Evolutionary conservation across 73 alveolate species (phyloP).

Genomic region (Symbiodinium pilosum): DNA sequence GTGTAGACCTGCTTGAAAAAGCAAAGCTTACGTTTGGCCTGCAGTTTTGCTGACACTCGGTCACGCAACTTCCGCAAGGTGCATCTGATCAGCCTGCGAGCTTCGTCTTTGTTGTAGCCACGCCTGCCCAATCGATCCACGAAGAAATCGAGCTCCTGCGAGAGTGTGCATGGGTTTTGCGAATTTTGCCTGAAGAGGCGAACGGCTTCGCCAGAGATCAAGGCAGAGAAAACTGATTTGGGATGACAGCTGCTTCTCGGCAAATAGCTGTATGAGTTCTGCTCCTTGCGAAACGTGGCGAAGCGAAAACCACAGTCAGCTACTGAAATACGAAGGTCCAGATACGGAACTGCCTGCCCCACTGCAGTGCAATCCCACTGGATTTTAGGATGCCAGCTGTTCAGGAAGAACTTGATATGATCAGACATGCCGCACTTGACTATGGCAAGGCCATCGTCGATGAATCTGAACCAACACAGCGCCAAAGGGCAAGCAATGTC

Average conservation of each 20-base stretch:
- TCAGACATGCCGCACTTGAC: background rate
- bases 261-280: background rate
- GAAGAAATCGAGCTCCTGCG: background rate
- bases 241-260: conserved; percentile 28
- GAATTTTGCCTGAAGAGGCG: background rate
- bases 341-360: background rate
- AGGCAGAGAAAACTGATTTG: background rate
- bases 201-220: conserved; percentile 14
- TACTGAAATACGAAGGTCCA: background rate
- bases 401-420: background rate
- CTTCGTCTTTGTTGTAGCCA: background rate
- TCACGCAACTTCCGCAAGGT: background rate
- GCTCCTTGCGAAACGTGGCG: background rate
- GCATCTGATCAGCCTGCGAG: background rate
- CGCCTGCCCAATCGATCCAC: background rate
- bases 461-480: conserved; percentile 11
- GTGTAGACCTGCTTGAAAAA: conserved; percentile 19
- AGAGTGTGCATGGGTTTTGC: background rate
- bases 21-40: background rate
- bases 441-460: conserved; percentile 8
- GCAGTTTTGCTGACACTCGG: background rate
- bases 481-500: background rate
- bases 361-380: background rate
- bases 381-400: background rate
- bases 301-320: background rate